phyloP scores from a whole-genome alignment of 768 basidiomycete species.

The Amanita rubescens region DNA sequence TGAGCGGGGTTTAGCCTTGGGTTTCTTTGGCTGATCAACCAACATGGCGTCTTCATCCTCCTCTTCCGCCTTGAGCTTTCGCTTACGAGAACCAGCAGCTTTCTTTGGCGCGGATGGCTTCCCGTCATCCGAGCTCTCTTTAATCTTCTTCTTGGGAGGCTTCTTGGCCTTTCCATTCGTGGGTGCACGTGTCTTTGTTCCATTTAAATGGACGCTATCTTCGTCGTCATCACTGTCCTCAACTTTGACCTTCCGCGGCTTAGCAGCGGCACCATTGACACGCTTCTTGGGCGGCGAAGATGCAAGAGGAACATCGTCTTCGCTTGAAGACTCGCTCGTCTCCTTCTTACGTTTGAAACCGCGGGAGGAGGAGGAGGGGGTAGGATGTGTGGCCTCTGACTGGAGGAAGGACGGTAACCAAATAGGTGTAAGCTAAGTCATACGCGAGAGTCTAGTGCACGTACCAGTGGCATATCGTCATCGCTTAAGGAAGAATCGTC shows the following conservation, averaged over 20 bases:
- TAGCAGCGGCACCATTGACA: constrained; percentile 32
- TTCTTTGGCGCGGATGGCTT: constrained; percentile 32
- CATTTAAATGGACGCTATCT: constrained; percentile 27
- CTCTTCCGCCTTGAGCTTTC: constrained; percentile 44
- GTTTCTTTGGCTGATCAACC: constrained; percentile 27
- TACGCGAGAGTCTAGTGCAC: constrained; percentile 18
- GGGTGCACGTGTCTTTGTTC: constrained; percentile 35
- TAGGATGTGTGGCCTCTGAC: constrained; percentile 51
- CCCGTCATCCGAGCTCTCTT: constrained; percentile 37
- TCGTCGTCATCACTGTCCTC: constrained; percentile 33
- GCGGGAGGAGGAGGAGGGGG: constrained; percentile 25
- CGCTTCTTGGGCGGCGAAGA: constrained; percentile 57
- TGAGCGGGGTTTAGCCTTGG: constrained; percentile 35
- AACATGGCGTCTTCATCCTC: constrained; percentile 31
- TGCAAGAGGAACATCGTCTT: constrained; percentile 66
- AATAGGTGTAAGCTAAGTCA: constrained; percentile 12
- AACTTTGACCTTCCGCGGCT: constrained; percentile 27
- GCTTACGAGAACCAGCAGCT: constrained; percentile 27
- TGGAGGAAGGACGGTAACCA: constrained; percentile 19
- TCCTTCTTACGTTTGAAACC: constrained; percentile 56
- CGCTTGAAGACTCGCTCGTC: constrained; percentile 52
- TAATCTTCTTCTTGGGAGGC: constrained; percentile 61
- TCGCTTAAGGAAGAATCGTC: constrained; percentile 52
- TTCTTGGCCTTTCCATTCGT: constrained; percentile 39
- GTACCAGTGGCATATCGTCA: constrained; percentile 65